Percentiles rank a stretch among this genome's conserved stretches.
Conservation (phyloP, 306 rosid species). For the Cucumis sativus region DNA sequence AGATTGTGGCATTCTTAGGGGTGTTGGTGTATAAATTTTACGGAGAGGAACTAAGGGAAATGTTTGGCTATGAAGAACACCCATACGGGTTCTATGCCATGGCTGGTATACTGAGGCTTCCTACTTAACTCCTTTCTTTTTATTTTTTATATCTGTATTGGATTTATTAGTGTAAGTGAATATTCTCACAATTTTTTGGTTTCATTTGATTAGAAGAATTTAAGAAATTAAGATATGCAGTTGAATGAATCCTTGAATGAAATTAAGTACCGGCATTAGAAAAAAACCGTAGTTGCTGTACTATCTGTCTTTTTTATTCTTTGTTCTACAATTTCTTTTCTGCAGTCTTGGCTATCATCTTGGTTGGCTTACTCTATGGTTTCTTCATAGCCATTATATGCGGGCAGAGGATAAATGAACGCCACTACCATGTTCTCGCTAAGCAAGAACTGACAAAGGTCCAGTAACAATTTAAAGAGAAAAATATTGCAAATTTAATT, state of each 20-base stretch:
- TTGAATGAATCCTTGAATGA: not conserved
- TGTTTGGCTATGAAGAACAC: conserved; percentile 99
- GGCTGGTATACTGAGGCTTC: conserved; percentile 53
- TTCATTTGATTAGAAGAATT: not conserved
- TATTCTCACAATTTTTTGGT: not conserved
- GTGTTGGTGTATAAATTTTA: conserved; percentile 88
- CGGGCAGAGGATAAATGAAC: conserved; percentile 94
- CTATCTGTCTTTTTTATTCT: not conserved
- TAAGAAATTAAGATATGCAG: not conserved
- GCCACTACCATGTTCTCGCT: conserved; percentile 98
- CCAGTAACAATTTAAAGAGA: conserved; percentile 8
- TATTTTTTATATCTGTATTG: not conserved
- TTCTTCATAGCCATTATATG: conserved; percentile 98
- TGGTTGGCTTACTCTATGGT: conserved; percentile 97
- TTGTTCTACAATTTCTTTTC: not conserved
- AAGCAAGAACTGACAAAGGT: conserved; percentile 96
- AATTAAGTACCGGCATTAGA: not conserved
- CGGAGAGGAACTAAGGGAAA: conserved; percentile 90
- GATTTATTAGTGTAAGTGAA: not conserved
- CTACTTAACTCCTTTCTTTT: not conserved
- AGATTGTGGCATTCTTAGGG: conserved; percentile 96
- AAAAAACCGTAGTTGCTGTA: not conserved
- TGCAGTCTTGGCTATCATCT: conserved; percentile 86
- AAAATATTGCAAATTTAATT: not conserved
- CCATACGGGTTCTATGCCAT: conserved; percentile 91